Evolutionary conservation across 1,284 basidiomycete genomes (phyloP).

Genomic region (Ustilago vetiveriae): DNA sequence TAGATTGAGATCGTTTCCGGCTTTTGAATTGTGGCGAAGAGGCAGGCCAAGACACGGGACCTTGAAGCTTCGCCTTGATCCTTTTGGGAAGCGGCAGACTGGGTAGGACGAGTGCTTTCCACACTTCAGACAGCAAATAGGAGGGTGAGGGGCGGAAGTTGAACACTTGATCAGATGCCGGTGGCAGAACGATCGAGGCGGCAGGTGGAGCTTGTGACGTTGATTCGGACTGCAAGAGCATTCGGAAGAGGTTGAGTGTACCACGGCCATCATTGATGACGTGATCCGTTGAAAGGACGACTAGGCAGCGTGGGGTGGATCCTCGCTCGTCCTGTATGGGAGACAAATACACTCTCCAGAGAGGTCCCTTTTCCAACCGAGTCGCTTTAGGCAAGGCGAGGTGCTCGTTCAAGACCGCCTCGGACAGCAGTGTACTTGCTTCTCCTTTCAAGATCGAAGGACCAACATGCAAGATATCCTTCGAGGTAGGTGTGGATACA

Average conservation of each 20-base stretch:
- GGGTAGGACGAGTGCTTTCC: slow-evolving; percentile 25
- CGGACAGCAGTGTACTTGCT: background rate
- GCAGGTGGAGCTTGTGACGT: background rate
- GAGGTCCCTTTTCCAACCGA: slow-evolving; percentile 4
- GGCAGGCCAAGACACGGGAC: slow-evolving; percentile 19
- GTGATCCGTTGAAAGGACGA: slow-evolving; percentile 26
- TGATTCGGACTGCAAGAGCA: slow-evolving; percentile 3
- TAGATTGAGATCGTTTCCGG: no score
- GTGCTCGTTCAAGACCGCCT: slow-evolving; percentile 2
- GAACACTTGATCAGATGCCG: slow-evolving; percentile 25
- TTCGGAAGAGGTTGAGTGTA: slow-evolving; percentile 21
- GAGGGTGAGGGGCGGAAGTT: slow-evolving; percentile 18
- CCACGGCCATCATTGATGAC: slow-evolving; percentile 35
- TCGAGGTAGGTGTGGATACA: slow-evolving; percentile 4
- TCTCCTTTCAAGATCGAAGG: background rate
- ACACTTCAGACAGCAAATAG: slow-evolving; percentile 15
- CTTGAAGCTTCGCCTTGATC: slow-evolving; percentile 3
- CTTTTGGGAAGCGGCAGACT: slow-evolving; percentile 11
- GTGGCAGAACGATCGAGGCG: slow-evolving; percentile 1
- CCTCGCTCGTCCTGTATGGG: background rate
- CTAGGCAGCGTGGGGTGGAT: background rate
- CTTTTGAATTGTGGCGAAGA: no score
- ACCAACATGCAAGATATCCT: slow-evolving; percentile 14
- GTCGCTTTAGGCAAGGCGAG: background rate
- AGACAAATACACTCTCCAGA: slow-evolving; percentile 18